Evolutionary conservation across 345 rosid genomes (phyloP), one percentile per base, ranked within the genome.

Genomic region (Lepidium aucheri): DNA sequence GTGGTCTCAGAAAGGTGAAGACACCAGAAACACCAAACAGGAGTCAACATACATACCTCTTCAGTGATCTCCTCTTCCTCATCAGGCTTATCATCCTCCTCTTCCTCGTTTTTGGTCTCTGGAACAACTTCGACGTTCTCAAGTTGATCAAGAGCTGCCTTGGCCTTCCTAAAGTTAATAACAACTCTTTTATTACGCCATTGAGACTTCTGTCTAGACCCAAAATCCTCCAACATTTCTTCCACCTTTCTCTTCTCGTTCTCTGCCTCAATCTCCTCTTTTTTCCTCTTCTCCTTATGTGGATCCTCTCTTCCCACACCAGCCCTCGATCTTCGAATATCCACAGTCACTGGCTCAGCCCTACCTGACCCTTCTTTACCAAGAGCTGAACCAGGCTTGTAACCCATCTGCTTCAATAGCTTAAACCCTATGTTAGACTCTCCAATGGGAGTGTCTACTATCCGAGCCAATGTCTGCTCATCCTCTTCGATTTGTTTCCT

Each of bases 391-490:
- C 96, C 97, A 8, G 99, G 99, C 41, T 63, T 83, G 76, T 90
- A 91, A 71, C 99, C 97, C 97, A 94, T 94, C 68, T 82, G 91
- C 82, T 86, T 82, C 60, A 94, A 77, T 76, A 94, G 71, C 82
- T 90, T 91, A 76, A 87, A 94, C 40, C 96, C 99, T 9, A 90
- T 76, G 67, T 90, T 94, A 44, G 93, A 83, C 51, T 87, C 90
- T 2, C 91, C 88, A 52, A 93, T 90, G 1, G 97, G 91, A 38
- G 89, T 85, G 30, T 86, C 91, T 4, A 15, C 55, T 16, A 86
- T 82, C 10, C 75, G 86, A 15, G 89, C 83, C 34, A 88, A 63
- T 58, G 86, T 88, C 78, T 80, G 83, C 65, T 78, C 82, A 43
- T 94, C 97, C 71, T 94, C 97, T 76, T 94, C 83, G 30, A 50